Evolutionary conservation across 148 eudicot species (phyloP), one percentile per base, ranked within the genome.

Genomic region (Mesembryanthemum crystallinum): DNA sequence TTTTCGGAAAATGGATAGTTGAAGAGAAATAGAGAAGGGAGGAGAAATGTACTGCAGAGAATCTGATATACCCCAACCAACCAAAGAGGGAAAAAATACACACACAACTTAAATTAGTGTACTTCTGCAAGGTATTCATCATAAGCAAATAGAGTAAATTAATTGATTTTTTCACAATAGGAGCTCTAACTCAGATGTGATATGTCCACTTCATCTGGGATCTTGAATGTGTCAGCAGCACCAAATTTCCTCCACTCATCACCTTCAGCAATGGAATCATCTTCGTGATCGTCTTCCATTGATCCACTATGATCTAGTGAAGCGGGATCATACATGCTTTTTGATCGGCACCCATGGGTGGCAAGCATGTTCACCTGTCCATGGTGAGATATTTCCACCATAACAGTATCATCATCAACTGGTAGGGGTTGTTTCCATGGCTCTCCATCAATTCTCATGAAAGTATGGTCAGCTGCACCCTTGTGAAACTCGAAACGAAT

Each of bases 371-470:
- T 87, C 33, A 92, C 98, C 76, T 89, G 98, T n/a, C 92, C 82
- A 64, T 73, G 86, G 74, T 89, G 88, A 20, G 99, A 91, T 61
- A 96, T 92, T 71, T 92, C 98, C 8, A 92, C 89, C 71, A 88
- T 86, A 43, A 92, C 92, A 2, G 91, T 85, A 75, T 92, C 98
- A 57, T 91, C 96, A 57, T 91, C 87, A 27, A 55, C 84, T 0
- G 96, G 94, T 27, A 91, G 88, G 25, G 98, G 98, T 62, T 95
- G 99, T 78, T 89, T 92, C 98, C 99, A 92, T 42, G 99, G 99
- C 61, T 96, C 99, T 42, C 99, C 98, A 69, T 96, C 99, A 21
- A 96, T 91, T 78, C 99, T 88, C 99, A 96, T 96, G 77, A 27
- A 95, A 1, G 97, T 89, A 64, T 84, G 82, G 60, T 86, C 89